A percentile compares a stretch with the other conserved stretches of the same genome.
These are phyloP conservation scores for Magnusiomyces magnusii DNA, from an alignment of 1,139 yeast species.

Conservation along the genomic window DNA sequence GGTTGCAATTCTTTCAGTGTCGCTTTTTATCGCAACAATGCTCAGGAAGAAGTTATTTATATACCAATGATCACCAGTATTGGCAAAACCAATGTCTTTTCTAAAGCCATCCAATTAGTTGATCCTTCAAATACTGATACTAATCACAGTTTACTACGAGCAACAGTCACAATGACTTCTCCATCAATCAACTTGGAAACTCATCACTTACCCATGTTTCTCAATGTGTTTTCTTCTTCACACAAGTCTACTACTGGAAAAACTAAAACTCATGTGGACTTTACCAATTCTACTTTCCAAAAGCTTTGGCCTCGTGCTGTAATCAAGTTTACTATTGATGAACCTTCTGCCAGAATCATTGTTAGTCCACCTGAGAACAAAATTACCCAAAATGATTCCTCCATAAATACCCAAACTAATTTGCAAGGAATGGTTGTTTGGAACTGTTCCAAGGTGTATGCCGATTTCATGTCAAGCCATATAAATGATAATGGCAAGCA, in stretches of 20 bases:
- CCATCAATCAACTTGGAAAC: slow-evolving; percentile 36
- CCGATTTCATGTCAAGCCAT: slow-evolving; percentile 31
- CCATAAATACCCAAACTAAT: slow-evolving; percentile 8
- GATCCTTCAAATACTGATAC: slow-evolving; percentile 16
- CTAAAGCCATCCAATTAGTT: slow-evolving; percentile 31
- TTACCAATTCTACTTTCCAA: slow-evolving; percentile 19
- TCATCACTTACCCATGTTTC: slow-evolving; percentile 28
- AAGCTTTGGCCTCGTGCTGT: slow-evolving; percentile 31
- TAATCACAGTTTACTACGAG: slow-evolving; percentile 28
- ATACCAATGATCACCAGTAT: slow-evolving; percentile 35
- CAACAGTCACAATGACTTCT: slow-evolving; percentile 32
- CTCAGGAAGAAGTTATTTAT: slow-evolving; percentile 36
- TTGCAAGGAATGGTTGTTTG: slow-evolving; percentile 27
- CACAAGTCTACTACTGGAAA: not conserved
- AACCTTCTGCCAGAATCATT: slow-evolving; percentile 34
- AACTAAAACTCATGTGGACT: not conserved
- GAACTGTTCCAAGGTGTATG: slow-evolving; percentile 27
- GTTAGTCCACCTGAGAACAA: slow-evolving; percentile 18
- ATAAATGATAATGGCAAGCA: slow-evolving; percentile 20
- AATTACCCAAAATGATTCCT: slow-evolving; percentile 5
- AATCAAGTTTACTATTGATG: slow-evolving; percentile 33
- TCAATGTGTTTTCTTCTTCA: slow-evolving; percentile 19
- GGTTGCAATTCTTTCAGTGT: slow-evolving; percentile 34
- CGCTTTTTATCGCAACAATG: slow-evolving; percentile 27
- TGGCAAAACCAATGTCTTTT: slow-evolving; percentile 33